Conservation (phyloP, 164 flowering plant genomes). For the Chloranthus sessilifolius region DNA sequence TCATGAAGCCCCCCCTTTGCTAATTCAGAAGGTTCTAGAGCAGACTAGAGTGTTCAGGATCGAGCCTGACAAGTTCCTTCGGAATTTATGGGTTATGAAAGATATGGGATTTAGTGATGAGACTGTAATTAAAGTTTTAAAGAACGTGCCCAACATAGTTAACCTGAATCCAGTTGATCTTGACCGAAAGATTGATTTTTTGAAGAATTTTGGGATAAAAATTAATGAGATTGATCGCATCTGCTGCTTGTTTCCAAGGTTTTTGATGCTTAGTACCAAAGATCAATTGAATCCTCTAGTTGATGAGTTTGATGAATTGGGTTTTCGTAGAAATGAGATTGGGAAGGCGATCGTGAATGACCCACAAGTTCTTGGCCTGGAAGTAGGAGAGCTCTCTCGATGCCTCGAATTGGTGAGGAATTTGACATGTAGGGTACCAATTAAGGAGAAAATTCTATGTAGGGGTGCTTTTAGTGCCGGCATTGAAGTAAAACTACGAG, state of each 20-base stretch:
- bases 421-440: constrained; percentile 56
- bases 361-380: constrained; percentile 59
- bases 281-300: constrained; percentile 53
- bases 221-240: constrained; percentile 35
- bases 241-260: constrained; percentile 31
- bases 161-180: constrained; percentile 33
- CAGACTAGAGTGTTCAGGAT: constrained; percentile 38
- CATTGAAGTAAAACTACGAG: constrained; percentile 60
- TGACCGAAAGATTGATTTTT: constrained; percentile 30
- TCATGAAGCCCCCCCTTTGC: constrained; percentile 20
- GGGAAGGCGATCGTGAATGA: constrained; percentile 42
- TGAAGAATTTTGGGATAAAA: constrained; percentile 34
- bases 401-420: constrained; percentile 45
- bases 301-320: constrained; percentile 51
- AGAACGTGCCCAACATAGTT: constrained; percentile 43
- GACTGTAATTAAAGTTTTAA: constrained; percentile 46
- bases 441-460: constrained; percentile 44
- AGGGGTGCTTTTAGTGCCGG: constrained; percentile 60
- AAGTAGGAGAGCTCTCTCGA: constrained; percentile 69
- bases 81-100: constrained; percentile 33
- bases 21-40: constrained; percentile 42
- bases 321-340: constrained; percentile 34
- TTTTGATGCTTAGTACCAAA: constrained; percentile 49
- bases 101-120: constrained; percentile 49
- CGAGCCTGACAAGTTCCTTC: constrained; percentile 34